Conservation (phyloP, 176 grass and related monocot species). For the Lolium multiflorum region DNA sequence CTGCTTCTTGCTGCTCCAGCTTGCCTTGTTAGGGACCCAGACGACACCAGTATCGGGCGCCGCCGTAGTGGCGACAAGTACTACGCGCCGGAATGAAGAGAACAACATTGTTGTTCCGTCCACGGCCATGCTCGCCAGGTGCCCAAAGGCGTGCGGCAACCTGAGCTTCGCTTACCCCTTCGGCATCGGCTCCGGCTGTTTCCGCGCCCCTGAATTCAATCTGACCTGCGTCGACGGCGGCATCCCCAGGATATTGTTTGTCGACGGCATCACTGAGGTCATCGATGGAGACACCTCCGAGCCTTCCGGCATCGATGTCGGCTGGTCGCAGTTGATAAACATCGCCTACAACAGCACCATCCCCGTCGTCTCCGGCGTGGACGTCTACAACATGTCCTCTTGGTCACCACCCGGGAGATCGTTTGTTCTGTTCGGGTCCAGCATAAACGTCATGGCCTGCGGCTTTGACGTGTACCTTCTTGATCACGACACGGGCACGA, state of each 20-base stretch:
- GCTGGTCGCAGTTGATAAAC: fast-evolving
- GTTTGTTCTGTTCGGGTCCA: fast-evolving
- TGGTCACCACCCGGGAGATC: slow-evolving; percentile 1
- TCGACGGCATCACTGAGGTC: slow-evolving; percentile 23
- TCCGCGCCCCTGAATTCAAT: slow-evolving; percentile 23
- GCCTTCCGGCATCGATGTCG: not conserved
- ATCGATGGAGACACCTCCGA: not conserved
- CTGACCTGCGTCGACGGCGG: slow-evolving; percentile 40
- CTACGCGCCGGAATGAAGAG: not conserved
- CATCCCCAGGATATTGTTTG: slow-evolving; percentile 29
- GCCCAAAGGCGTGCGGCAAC: slow-evolving; percentile 9
- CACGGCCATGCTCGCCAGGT: not conserved
- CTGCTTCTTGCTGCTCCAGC: not conserved
- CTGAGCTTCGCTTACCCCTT: slow-evolving; percentile 42
- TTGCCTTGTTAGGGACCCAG: not conserved
- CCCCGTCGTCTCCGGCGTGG: not conserved
- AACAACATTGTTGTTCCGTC: not conserved
- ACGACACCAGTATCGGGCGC: not conserved
- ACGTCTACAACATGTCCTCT: not conserved
- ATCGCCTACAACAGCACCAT: fast-evolving
- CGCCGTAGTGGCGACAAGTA: not conserved
- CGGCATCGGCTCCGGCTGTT: slow-evolving; percentile 42
- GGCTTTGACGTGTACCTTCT: not conserved
- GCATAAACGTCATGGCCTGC: not conserved
- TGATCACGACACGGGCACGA: not conserved